Conservation (phyloP, 116 monocot species). For the Zostera marina region DNA sequence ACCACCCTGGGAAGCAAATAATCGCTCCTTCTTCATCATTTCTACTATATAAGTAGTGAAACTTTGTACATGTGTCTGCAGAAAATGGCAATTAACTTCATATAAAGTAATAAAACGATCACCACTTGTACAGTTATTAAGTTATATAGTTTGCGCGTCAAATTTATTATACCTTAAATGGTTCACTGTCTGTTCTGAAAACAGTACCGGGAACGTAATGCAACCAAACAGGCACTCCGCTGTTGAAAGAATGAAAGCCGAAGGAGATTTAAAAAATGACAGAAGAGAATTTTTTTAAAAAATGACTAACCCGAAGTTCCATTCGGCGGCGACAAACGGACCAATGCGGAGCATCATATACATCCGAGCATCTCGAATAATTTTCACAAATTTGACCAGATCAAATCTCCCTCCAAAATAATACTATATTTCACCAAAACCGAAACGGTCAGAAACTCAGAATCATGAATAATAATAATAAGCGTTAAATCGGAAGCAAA, state of each 20-base stretch:
- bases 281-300: neutral
- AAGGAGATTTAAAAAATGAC: neutral
- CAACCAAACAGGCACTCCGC: constrained; percentile 89
- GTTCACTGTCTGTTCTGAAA: constrained; percentile 60
- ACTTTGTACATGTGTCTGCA: constrained; percentile 65
- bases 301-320: constrained; percentile 63
- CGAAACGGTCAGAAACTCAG: neutral
- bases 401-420: constrained; percentile 85
- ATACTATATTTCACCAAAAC: constrained; percentile 30
- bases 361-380: constrained; percentile 66
- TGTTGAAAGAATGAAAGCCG: constrained; percentile 10
- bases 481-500: neutral
- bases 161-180: constrained; percentile 45
- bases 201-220: constrained; percentile 77
- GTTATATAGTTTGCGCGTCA: neutral
- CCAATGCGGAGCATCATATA: constrained; percentile 87
- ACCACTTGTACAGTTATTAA: neutral
- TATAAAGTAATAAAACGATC: neutral
- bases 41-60: constrained; percentile 71
- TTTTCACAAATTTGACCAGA: constrained; percentile 63
- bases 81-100: neutral
- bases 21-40: constrained; percentile 69
- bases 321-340: constrained; percentile 88
- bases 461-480: neutral
- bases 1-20: constrained; percentile 86